These are phyloP conservation scores for Allium cepa DNA, from an alignment of 106 monocot species.

Conservation along the genomic window DNA sequence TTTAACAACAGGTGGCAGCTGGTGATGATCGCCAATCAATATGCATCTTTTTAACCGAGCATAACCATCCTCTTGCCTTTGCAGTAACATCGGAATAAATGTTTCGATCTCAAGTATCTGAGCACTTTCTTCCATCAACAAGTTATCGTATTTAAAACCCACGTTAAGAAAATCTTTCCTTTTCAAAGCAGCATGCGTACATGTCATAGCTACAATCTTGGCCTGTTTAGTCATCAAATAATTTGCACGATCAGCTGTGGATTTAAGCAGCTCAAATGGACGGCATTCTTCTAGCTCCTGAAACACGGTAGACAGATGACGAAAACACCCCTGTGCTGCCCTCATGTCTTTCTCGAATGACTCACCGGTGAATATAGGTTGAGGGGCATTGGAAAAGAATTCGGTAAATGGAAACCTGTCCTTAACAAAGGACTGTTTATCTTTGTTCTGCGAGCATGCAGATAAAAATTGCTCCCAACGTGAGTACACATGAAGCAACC, in stretches of 20 bases:
- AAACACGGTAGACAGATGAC: constrained; percentile 91
- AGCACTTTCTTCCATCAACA: constrained; percentile 99
- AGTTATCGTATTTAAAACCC: constrained; percentile 96
- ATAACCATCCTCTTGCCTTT: constrained; percentile 97
- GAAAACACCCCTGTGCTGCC: constrained; percentile 89
- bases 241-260: constrained; percentile 96
- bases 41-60: constrained; percentile 94
- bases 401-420: constrained; percentile 80
- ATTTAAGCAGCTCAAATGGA: constrained; percentile 94
- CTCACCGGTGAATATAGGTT: constrained; percentile 65
- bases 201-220: constrained; percentile 99
- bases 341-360: constrained; percentile 94
- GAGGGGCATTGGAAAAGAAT: constrained; percentile 68
- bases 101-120: constrained; percentile 99
- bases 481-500: constrained; percentile 94
- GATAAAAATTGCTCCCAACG: constrained; percentile 98
- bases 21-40: constrained; percentile 85
- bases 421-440: constrained; percentile 61
- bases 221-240: constrained; percentile 99
- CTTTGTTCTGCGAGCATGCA: constrained; percentile 64
- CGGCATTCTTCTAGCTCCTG: constrained; percentile 97
- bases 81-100: constrained; percentile 97
- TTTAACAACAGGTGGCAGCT: constrained; percentile 97
- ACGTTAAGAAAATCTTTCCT: constrained; percentile 94
- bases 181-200: constrained; percentile 97